phyloP scores from a whole-genome alignment of 2,329 filamentous ascomycete genomes.

The Stagonosporopsis tanaceti region DNA sequence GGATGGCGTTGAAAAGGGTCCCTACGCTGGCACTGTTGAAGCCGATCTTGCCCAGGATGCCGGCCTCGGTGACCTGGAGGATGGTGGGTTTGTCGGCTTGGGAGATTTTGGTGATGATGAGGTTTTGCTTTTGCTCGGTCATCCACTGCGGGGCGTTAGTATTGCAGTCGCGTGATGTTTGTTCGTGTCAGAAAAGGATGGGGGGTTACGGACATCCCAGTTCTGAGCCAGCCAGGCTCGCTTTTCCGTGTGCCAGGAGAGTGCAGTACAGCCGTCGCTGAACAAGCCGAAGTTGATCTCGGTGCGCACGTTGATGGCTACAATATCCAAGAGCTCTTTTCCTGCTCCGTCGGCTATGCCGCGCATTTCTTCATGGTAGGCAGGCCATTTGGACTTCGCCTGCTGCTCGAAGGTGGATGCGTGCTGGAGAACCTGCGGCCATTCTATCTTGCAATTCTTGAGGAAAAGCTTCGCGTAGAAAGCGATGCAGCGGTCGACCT shows the following conservation, averaged over 20 bases:
- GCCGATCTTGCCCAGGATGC: conserved; percentile 72
- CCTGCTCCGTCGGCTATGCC: conserved; percentile 63
- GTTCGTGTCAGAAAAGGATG: not conserved
- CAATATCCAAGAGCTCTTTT: conserved; percentile 59
- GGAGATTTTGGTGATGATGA: conserved; percentile 58
- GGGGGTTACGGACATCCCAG: conserved; percentile 58
- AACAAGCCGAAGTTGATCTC: conserved; percentile 67
- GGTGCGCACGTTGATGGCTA: conserved; percentile 65
- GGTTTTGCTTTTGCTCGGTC: conserved; percentile 57
- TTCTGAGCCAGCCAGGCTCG: conserved; percentile 63
- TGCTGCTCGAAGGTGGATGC: conserved; percentile 58
- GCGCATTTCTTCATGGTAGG: conserved; percentile 55
- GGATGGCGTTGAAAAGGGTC: conserved; percentile 68
- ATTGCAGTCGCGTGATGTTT: not conserved
- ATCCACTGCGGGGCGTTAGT: conserved; percentile 55
- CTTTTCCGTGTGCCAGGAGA: conserved; percentile 55
- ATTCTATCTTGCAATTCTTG: conserved; percentile 56
- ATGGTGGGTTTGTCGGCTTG: conserved; percentile 57
- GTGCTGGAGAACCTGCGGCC: conserved; percentile 55
- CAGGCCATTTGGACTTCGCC: conserved; percentile 54
- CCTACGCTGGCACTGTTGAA: conserved; percentile 68
- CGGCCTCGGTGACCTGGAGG: conserved; percentile 66
- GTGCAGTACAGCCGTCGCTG: conserved; percentile 65
- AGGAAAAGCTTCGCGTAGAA: conserved; percentile 60
- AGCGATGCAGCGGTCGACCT: conserved; percentile 54